These are phyloP conservation scores for Aspergillus terreus DNA, from an alignment of 2,329 filamentous ascomycete species.

Conservation along the genomic window DNA sequence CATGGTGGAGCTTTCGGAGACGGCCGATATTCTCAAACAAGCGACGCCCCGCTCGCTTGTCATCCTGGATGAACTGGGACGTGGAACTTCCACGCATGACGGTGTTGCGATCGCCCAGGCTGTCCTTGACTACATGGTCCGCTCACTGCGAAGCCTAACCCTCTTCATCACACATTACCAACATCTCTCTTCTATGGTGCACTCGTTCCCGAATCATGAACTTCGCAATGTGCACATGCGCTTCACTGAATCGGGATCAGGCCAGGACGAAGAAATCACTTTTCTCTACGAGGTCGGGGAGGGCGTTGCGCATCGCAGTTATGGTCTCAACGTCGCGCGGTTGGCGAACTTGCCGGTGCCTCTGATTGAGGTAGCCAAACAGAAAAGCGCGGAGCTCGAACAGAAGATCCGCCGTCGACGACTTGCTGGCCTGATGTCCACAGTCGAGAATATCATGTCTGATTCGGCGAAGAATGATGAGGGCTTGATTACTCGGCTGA, in stretches of 20 bases:
- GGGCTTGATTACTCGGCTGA: slow-evolving; percentile 26
- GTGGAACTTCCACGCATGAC: slow-evolving; percentile 92
- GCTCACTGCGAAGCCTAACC: slow-evolving; percentile 70
- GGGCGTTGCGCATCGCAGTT: slow-evolving; percentile 88
- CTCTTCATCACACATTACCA: slow-evolving; percentile 99
- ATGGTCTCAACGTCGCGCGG: slow-evolving; percentile 88
- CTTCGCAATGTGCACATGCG: slow-evolving; percentile 92
- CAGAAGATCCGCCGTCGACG: slow-evolving; percentile 63
- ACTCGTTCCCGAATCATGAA: slow-evolving; percentile 61
- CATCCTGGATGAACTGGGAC: slow-evolving; percentile 89
- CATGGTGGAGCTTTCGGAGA: slow-evolving; percentile 96
- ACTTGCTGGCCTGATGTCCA: slow-evolving; percentile 41
- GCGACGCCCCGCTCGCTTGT: slow-evolving; percentile 82
- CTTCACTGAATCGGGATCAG: slow-evolving; percentile 60
- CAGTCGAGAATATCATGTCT: slow-evolving; percentile 27
- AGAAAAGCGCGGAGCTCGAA: slow-evolving; percentile 78
- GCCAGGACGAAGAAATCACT: slow-evolving; percentile 73
- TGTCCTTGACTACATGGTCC: slow-evolving; percentile 79
- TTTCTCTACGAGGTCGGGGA: slow-evolving; percentile 92
- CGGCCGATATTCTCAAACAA: slow-evolving; percentile 81
- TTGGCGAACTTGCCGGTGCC: slow-evolving; percentile 74
- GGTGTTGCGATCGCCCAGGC: slow-evolving; percentile 93
- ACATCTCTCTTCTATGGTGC: slow-evolving; percentile 69
- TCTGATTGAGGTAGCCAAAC: slow-evolving; percentile 74
- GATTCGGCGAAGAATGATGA: slow-evolving; percentile 14